Percentiles rank a stretch among this genome's conserved stretches.
These are phyloP conservation scores for Mucor ambiguus DNA, from an alignment of 371 early-diverging fungal species.

Conservation along the genomic window DNA sequence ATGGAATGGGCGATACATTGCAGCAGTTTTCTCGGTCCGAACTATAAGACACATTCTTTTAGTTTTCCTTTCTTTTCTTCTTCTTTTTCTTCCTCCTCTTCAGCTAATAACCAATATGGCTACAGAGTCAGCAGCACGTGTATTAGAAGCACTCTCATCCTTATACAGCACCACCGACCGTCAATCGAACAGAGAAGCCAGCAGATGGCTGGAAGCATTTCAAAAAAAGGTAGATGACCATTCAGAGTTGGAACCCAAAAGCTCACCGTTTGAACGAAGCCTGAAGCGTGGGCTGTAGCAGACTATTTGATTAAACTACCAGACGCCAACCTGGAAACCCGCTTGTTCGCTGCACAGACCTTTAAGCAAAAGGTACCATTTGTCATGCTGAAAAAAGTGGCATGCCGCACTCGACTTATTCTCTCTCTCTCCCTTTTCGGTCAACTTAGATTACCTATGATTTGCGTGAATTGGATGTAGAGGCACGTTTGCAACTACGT, in stretches of 20 bases:
- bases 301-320: constrained; percentile 71
- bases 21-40: not conserved
- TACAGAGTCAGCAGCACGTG: constrained; percentile 19
- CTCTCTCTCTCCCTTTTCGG: not conserved
- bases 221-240: constrained; percentile 76
- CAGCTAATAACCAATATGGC: constrained; percentile 8
- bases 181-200: constrained; percentile 65
- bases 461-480: constrained; percentile 71
- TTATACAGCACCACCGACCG: constrained; percentile 43
- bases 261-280: constrained; percentile 38
- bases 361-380: constrained; percentile 81
- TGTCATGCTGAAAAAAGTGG: not conserved
- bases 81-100: not conserved
- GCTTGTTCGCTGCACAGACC: constrained; percentile 93
- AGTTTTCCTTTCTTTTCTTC: no score
- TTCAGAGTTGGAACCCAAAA: not conserved
- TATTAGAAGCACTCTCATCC: constrained; percentile 25
- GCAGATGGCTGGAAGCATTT: constrained; percentile 83
- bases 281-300: constrained; percentile 86
- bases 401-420: not conserved
- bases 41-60: not conserved
- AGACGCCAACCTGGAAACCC: constrained; percentile 60
- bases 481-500: constrained; percentile 70
- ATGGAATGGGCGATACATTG: no score
- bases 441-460: constrained; percentile 73